Evolutionary conservation across 371 early-diverging fungal species (phyloP).

Genomic region (Rhizopus arrhizus): DNA sequence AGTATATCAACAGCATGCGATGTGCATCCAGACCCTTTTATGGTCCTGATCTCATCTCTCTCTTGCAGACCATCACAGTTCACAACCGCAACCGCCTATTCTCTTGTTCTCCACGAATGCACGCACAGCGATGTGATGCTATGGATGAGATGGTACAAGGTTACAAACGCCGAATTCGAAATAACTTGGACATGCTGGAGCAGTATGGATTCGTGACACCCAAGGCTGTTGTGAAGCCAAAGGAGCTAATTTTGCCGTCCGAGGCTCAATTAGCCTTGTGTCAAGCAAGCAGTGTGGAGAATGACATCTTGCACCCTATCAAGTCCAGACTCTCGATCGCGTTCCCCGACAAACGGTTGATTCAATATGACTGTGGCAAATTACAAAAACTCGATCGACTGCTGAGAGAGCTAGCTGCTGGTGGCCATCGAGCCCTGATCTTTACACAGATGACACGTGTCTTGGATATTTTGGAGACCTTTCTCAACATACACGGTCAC

Average conservation of each 20-base stretch:
- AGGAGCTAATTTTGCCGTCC: not conserved
- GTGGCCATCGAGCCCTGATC: slow-evolving; percentile 86
- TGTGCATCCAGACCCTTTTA: slow-evolving; percentile 47
- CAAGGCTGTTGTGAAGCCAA: slow-evolving; percentile 16
- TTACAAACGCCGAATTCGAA: slow-evolving; percentile 49
- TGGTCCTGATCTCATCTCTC: slow-evolving; percentile 39
- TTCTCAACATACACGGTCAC: slow-evolving; percentile 84
- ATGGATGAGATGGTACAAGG: slow-evolving; percentile 42
- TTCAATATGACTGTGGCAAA: slow-evolving; percentile 90
- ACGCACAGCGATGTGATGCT: slow-evolving; percentile 30
- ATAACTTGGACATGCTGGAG: slow-evolving; percentile 51
- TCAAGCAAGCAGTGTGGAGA: slow-evolving; percentile 17
- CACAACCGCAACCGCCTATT: not conserved
- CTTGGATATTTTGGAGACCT: slow-evolving; percentile 95
- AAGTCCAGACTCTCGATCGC: slow-evolving; percentile 68
- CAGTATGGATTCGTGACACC: slow-evolving; percentile 78
- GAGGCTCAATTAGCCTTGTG: not conserved
- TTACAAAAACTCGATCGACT: slow-evolving; percentile 82
- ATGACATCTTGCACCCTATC: slow-evolving; percentile 60
- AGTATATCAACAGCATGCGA: slow-evolving; percentile 42
- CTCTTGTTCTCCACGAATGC: slow-evolving; percentile 26
- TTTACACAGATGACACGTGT: slow-evolving; percentile 99
- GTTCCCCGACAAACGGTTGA: slow-evolving; percentile 83
- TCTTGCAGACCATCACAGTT: slow-evolving; percentile 20
- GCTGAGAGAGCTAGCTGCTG: slow-evolving; percentile 71